These are phyloP conservation scores for Trichoderma semiorbis DNA, from an alignment of 2,329 filamentous ascomycete genomes.

Conservation along the genomic window DNA sequence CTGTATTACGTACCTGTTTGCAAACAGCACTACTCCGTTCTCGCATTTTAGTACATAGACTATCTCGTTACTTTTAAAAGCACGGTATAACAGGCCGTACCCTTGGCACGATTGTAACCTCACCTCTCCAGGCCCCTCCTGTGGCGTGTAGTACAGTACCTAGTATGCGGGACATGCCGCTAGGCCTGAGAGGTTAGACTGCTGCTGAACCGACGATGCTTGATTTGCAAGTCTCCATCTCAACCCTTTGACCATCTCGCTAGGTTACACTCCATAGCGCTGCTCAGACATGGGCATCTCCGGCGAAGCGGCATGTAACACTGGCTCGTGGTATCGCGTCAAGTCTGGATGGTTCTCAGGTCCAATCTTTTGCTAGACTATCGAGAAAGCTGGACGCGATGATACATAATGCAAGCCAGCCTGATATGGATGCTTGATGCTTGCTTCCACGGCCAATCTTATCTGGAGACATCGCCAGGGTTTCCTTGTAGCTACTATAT, in stretches of 20 bases:
- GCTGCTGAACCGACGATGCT: not conserved
- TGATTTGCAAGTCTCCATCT: not conserved
- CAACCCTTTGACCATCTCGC: not conserved
- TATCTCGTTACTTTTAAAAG: not conserved
- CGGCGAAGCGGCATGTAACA: constrained; percentile 16
- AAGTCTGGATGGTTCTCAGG: not conserved
- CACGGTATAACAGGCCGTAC: not conserved
- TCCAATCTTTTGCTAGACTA: not conserved
- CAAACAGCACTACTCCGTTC: not conserved
- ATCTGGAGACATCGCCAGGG: not conserved
- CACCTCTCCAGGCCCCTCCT: constrained; percentile 1
- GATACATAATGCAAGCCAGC: not conserved
- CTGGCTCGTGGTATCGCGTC: constrained; percentile 5
- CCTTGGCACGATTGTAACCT: constrained; percentile 8
- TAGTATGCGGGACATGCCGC: not conserved
- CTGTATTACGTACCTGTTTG: not conserved
- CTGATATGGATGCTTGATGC: not conserved
- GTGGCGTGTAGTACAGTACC: not conserved
- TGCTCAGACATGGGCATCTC: not conserved
- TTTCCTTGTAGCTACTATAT: not conserved
- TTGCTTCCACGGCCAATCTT: not conserved
- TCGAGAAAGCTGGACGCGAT: not conserved
- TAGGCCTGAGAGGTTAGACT: not conserved
- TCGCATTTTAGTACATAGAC: not conserved
- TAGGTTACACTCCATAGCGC: constrained; percentile 14